phyloP scores from a whole-genome alignment of 768 basidiomycete genomes.

The Mycena crocata region DNA sequence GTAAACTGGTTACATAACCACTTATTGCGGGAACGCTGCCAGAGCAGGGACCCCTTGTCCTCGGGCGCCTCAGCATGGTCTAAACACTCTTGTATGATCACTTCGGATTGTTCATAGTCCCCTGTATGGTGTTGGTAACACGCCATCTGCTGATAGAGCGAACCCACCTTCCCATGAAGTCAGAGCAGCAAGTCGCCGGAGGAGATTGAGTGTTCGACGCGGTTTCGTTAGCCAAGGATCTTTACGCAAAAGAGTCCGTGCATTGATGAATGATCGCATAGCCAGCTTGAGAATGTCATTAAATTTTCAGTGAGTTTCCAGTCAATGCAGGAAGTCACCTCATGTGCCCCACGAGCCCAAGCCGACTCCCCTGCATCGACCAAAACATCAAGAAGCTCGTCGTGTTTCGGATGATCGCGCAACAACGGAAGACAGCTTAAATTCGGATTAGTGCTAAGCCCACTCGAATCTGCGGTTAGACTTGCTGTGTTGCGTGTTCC shows the following conservation, averaged over 20 bases:
- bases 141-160: not conserved
- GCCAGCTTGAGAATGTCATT: conserved; percentile 58
- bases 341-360: conserved; percentile 79
- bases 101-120: conserved; percentile 64
- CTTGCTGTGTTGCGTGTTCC: conserved; percentile 74
- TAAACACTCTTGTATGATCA: conserved; percentile 66
- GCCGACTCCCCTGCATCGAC: conserved; percentile 80
- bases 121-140: conserved; percentile 49
- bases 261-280: conserved; percentile 70
- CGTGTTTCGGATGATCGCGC: conserved; percentile 69
- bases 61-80: conserved; percentile 60
- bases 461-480: not conserved
- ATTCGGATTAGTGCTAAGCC: not conserved
- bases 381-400: conserved; percentile 68
- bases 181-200: conserved; percentile 71
- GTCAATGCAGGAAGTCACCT: conserved; percentile 52
- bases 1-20: conserved; percentile 69
- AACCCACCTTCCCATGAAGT: conserved; percentile 67
- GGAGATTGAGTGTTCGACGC: conserved; percentile 61
- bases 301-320: too few relatives aligned
- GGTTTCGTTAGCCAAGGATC: conserved; percentile 66
- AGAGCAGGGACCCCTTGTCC: conserved; percentile 66
- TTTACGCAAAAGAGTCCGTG: conserved; percentile 62
- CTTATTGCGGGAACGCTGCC: conserved; percentile 71
- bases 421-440: conserved; percentile 71